These are phyloP conservation scores for Persicaria tinctoria DNA, from an alignment of 148 eudicot species.

Conservation along the genomic window DNA sequence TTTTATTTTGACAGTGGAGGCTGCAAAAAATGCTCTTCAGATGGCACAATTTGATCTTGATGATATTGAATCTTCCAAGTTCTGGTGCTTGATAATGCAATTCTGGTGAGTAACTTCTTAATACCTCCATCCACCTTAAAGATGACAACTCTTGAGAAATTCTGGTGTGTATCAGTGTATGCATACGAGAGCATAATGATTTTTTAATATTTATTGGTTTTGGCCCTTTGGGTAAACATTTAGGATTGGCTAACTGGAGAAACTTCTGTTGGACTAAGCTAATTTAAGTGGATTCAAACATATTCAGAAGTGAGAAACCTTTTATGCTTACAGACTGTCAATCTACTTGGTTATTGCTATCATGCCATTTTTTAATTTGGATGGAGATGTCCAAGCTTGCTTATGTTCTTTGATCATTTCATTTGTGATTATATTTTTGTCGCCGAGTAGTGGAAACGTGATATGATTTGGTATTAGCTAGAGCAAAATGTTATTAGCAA, in stretches of 20 bases:
- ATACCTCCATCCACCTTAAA: background rate
- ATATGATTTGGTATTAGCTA: background rate
- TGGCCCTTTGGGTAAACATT: too few relatives aligned
- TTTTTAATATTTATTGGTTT: too few relatives aligned
- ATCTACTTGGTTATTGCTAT: background rate
- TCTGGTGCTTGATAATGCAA: too few relatives aligned
- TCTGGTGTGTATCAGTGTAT: background rate
- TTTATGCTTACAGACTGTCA: background rate
- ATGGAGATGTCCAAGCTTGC: background rate
- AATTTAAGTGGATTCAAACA: background rate
- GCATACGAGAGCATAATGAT: background rate
- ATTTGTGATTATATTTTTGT: background rate
- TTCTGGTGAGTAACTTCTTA: conserved; percentile 30
- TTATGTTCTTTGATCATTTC: background rate
- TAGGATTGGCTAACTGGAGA: background rate
- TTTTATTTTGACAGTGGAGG: too few relatives aligned
- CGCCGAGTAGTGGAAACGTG: background rate
- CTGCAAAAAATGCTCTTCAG: too few relatives aligned
- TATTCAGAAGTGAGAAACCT: background rate
- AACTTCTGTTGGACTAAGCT: background rate
- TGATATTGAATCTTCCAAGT: too few relatives aligned
- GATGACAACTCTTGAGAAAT: background rate
- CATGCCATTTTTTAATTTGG: background rate
- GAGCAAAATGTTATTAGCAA: background rate
- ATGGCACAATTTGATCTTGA: too few relatives aligned